Base-by-base conservation (phyloP, 371 early-diverging fungal species). In the Mortierella sp. region DNA sequence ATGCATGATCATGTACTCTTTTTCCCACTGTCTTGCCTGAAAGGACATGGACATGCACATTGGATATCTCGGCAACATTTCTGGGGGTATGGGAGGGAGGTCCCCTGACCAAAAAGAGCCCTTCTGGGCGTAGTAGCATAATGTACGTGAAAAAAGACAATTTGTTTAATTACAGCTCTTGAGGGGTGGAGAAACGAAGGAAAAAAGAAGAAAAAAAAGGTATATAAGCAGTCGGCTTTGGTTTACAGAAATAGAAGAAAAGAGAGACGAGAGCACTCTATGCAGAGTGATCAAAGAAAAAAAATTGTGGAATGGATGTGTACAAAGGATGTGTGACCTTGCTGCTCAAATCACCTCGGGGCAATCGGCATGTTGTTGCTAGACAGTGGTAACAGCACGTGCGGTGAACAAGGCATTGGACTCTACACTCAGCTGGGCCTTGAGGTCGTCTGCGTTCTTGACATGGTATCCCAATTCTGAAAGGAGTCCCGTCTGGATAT, bases 401-500 rank as follows among this genome's bases (percentile, higher is more conserved):
- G 77, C 73, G 4, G 70, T 55, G 34, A 83, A 83, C 19, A 83
- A 52, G 11, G 69, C 55, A 31, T 79, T 64, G 7, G 85, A 69
- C 29, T 85, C 48, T 19, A 87, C 73, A 39, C 74, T 78, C 70
- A 79, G 79, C 55, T 87, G 79, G 24, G 26, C 29, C 8, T 71
- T 68, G 45, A 88, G 69, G 58, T 88, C 86, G 37, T 81, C 68
- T 4, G 64, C 41, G 55, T 76, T 68, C 14, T 63, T 52, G 45
- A 88, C 76, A 26, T 86, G 80, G 73, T 89, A 77, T 22, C 86
- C 85, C 39, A 90, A 73, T 65, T 89, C 88, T 70, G 84, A 79
- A 73, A 91, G 70, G 55, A 86, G 71, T 55, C 95, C 95, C n/a
- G 89, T 91, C 68, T 91, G 83, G 41, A 95, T 87, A 85, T 94